phyloP scores from a whole-genome alignment of 2,329 filamentous ascomycete genomes.

The Alternaria ventricosa region DNA sequence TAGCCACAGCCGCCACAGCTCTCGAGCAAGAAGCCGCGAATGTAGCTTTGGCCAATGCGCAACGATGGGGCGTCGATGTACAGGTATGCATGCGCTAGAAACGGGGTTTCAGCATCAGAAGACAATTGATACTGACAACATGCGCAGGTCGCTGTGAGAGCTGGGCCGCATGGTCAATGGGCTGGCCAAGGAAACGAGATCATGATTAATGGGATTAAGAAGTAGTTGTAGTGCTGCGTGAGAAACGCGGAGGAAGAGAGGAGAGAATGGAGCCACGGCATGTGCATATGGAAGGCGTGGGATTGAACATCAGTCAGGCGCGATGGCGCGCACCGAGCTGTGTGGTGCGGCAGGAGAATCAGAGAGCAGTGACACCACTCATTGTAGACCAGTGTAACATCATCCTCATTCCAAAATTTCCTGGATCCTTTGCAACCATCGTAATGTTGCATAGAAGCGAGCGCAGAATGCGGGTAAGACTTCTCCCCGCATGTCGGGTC shows the following conservation, averaged over 20 bases:
- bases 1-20: slow-evolving; percentile 19
- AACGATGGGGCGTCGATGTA: slow-evolving; percentile 31
- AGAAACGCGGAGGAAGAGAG: not conserved
- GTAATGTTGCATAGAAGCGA: not conserved
- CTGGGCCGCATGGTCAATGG: slow-evolving; percentile 8
- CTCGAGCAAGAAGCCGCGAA: slow-evolving; percentile 35
- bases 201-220: slow-evolving; percentile 19
- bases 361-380: not conserved
- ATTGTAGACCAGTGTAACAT: not conserved
- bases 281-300: not conserved
- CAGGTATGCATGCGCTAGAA: slow-evolving; percentile 6
- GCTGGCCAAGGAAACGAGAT: not conserved
- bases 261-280: not conserved
- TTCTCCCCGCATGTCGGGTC: not conserved
- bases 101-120: no score
- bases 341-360: not conserved
- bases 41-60: slow-evolving; percentile 28
- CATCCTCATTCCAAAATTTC: rapidly evolving
- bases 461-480: not conserved
- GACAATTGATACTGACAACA: not conserved
- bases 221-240: not conserved
- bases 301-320: not conserved
- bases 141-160: slow-evolving; percentile 21
- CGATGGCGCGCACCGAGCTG: not conserved
- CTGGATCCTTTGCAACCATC: not conserved